Percentiles rank a stretch among this genome's conserved stretches.
Conservation (phyloP, 2,329 filamentous ascomycete species). For the Aspergillus neotritici region DNA sequence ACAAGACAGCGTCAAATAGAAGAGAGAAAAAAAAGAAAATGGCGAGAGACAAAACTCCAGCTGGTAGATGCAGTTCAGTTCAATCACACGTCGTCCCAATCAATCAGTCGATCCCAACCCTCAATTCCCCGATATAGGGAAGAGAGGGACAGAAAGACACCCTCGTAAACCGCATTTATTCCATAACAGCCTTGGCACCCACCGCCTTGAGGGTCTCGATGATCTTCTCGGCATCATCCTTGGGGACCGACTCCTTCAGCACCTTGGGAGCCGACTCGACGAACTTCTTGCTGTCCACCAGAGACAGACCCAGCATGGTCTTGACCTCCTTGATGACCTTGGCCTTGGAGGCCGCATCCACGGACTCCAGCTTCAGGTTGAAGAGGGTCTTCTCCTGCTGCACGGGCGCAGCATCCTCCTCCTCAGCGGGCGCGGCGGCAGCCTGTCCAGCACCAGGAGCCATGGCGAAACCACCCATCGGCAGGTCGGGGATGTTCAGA, state of each 20-base stretch:
- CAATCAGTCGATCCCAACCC: conserved; percentile 6
- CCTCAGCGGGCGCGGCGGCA: conserved; percentile 59
- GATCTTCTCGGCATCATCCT: conserved; percentile 99
- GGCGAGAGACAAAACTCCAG: conserved; percentile 19
- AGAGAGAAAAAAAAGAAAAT: conserved; percentile 14
- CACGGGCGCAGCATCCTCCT: conserved; percentile 82
- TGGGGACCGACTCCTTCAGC: conserved; percentile 98
- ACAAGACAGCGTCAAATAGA: conserved; percentile 15
- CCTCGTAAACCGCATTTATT: conserved; percentile 51
- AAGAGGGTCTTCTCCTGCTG: conserved; percentile 94
- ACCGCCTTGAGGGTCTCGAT: conserved; percentile 89
- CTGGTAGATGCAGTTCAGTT: conserved; percentile 19
- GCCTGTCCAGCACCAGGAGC: conserved; percentile 57
- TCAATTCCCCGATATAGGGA: conserved; percentile 5
- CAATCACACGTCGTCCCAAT: conserved; percentile 16
- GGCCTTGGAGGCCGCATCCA: conserved; percentile 84
- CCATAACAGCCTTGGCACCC: conserved; percentile 83
- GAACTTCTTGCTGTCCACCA: conserved; percentile 99
- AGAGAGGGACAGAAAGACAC: conserved; percentile 1
- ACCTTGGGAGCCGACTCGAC: conserved; percentile 96
- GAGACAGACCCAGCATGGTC: conserved; percentile 82
- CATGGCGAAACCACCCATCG: conserved; percentile 82
- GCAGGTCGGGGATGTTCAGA: conserved; percentile 97
- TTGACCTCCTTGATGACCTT: conserved; percentile 99
- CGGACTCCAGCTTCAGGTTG: conserved; percentile 86